Conservation (phyloP, 805 yeast genomes). For the Kazachstania taianensis region DNA sequence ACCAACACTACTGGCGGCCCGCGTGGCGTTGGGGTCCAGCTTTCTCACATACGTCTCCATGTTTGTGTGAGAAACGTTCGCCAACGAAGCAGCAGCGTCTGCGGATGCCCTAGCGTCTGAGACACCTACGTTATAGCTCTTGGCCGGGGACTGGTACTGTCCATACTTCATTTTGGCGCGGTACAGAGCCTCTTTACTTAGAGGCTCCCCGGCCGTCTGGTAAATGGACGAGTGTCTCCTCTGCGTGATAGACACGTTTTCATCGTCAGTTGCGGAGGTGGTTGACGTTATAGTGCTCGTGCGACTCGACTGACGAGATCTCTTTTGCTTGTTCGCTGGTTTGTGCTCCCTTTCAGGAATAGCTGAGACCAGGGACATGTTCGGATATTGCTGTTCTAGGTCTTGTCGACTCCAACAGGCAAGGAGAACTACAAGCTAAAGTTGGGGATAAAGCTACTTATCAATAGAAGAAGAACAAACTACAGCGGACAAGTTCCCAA, state of each 20-base stretch:
- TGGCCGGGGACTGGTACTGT: slow-evolving; percentile 39
- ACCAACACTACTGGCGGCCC: slow-evolving; percentile 23
- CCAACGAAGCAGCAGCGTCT: slow-evolving; percentile 65
- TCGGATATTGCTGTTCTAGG: no score
- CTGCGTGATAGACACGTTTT: background rate
- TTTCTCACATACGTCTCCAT: slow-evolving; percentile 52
- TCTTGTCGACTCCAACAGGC: no score
- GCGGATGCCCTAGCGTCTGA: slow-evolving; percentile 46
- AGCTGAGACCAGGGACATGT: slow-evolving; percentile 29
- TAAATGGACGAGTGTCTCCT: slow-evolving; percentile 32
- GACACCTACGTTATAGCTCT: slow-evolving; percentile 47
- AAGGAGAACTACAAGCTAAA: no score
- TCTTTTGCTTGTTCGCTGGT: slow-evolving; percentile 2
- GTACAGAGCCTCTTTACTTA: slow-evolving; percentile 65
- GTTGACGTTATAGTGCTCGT: slow-evolving; percentile 6
- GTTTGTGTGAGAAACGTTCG: slow-evolving; percentile 54
- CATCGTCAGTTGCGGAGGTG: background rate
- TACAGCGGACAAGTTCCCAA: no score
- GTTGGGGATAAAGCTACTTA: no score
- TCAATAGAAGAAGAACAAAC: no score
- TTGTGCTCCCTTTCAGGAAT: slow-evolving; percentile 6
- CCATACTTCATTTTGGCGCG: slow-evolving; percentile 67
- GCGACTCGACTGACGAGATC: slow-evolving; percentile 4
- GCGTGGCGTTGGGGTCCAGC: slow-evolving; percentile 26
- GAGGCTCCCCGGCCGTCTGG: slow-evolving; percentile 59